Evolutionary conservation across 176 grass and related monocot species (phyloP).

Genomic region (Cenchrus americanus): DNA sequence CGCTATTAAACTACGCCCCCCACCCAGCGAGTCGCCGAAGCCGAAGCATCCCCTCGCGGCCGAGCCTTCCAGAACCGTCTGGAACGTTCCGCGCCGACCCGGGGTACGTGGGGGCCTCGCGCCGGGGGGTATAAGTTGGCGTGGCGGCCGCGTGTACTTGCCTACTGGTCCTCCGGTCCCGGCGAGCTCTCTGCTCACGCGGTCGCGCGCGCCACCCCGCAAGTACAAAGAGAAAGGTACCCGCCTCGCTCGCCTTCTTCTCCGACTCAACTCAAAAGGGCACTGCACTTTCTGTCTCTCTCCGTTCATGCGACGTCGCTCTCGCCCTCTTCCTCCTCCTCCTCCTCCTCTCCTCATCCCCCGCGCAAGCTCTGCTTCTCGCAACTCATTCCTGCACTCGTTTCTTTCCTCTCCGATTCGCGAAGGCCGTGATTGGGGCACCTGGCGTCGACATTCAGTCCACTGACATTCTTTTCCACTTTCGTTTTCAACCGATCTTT

Average conservation of each 20-base stretch:
- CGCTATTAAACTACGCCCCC: constrained; percentile 18
- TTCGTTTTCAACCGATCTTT: not conserved
- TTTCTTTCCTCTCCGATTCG: not conserved
- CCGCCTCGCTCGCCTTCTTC: not conserved
- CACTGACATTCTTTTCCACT: not conserved
- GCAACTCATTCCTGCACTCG: not conserved
- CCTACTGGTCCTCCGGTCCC: not conserved
- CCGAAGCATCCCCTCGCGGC: not conserved
- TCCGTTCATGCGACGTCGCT: constrained; percentile 3
- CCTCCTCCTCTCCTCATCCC: not conserved
- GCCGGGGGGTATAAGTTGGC: constrained; percentile 38
- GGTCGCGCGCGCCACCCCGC: not conserved
- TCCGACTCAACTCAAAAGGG: not conserved
- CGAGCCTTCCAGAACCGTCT: constrained; percentile 33
- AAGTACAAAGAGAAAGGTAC: constrained; percentile 27
- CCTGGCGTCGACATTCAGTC: not conserved
- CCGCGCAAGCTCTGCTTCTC: not conserved
- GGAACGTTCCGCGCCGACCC: constrained; percentile 39
- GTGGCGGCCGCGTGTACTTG: not conserved
- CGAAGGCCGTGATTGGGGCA: not conserved
- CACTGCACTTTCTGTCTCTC: not conserved
- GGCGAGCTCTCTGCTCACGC: constrained; percentile 21
- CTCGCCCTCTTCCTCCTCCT: not conserved
- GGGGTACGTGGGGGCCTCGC: constrained; percentile 11
- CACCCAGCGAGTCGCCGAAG: not conserved